Evolutionary conservation across 2,329 filamentous ascomycete genomes (phyloP).

Genomic region (Cladophialophora chaetospira): DNA sequence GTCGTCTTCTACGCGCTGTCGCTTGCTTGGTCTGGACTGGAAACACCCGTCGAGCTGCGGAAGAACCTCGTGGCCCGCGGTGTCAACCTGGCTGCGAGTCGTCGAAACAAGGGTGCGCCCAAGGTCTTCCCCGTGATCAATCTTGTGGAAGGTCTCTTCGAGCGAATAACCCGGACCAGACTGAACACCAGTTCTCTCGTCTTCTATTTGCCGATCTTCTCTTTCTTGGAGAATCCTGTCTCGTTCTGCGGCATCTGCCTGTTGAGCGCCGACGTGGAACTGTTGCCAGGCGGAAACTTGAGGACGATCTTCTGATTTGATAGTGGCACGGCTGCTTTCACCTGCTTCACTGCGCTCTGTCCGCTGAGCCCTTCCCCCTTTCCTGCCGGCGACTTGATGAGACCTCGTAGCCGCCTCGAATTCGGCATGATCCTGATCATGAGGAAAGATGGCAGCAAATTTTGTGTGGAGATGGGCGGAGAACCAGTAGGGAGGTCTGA

Average conservation of each 20-base stretch:
- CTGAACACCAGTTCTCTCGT: constrained; percentile 16
- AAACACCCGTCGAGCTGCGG: constrained; percentile 29
- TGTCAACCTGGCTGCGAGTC: constrained; percentile 8
- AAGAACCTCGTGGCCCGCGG: background rate
- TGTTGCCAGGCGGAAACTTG: constrained; percentile 43
- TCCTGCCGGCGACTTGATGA: background rate
- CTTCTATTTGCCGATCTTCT: constrained; percentile 25
- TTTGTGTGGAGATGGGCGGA: constrained; percentile 91
- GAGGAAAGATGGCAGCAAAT: constrained; percentile 66
- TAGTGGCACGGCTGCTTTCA: constrained; percentile 12
- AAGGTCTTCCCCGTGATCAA: constrained; percentile 32
- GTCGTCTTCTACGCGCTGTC: constrained; percentile 15
- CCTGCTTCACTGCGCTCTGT: background rate
- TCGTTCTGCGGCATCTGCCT: constrained; percentile 40
- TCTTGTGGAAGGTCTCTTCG: constrained; percentile 43
- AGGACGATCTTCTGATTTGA: constrained; percentile 13
- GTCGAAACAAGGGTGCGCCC: constrained; percentile 18
- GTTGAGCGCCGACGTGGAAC: constrained; percentile 39
- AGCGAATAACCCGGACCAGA: constrained; percentile 33
- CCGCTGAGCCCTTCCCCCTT: background rate
- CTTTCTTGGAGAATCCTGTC: constrained; percentile 36
- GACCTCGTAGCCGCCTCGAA: background rate
- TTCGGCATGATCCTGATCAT: constrained; percentile 40
- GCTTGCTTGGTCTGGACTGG: constrained; percentile 26
- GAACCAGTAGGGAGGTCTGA: constrained; percentile 88